Base-by-base conservation (phyloP, 2,329 filamentous ascomycete genomes). In the Calonectria pseudoreteaudii region DNA sequence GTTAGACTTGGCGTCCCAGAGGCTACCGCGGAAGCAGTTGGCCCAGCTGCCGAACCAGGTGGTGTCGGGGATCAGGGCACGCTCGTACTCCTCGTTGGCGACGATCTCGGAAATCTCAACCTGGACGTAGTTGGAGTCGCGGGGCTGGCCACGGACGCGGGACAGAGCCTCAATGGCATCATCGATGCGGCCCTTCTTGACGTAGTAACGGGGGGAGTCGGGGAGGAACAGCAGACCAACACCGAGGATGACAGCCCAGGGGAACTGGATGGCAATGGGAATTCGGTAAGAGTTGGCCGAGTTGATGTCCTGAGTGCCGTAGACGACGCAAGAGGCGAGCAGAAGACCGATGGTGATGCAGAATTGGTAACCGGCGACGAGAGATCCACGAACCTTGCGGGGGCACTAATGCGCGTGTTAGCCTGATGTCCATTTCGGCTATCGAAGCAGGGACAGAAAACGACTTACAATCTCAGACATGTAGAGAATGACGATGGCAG, bases 51-150 rank as follows among this genome's bases (percentile, higher is more conserved):
- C 87, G 83, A 93, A 87, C 89, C 93, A 95, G 80, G 90, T 90
- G 78, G 87, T 88, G 77, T 89, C 85, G 76, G 93, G 93, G 73
- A 94, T 92, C 73, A 93, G 86, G 65, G 90, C 87, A 79, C 93
- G 88, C 88, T 98, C 95, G 83, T 96, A 95, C 86, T 94, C 94
- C 85, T 96, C 91, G 89, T 97, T 98, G 87, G 95, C 95, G 73
- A 97, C 90, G 77, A 98, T 95, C 87, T 98, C 95, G 53, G 93
- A 91, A 58, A 97, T 89, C 86, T 98, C 95, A 75, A 91, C 87
- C 86, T 93, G 91, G 85, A 98, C 93, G 84, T 91, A 95, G 75
- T 93, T 90, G 28, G 94, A 96, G 69, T 94, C 91, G 68, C 85
- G 81, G 64, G 93, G 89, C 86, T 97, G 94, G 74, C 94, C 94